Evolutionary conservation across 768 basidiomycete genomes (phyloP), one percentile per base, ranked within the genome.

Genomic region (Roridomyces roridus): DNA sequence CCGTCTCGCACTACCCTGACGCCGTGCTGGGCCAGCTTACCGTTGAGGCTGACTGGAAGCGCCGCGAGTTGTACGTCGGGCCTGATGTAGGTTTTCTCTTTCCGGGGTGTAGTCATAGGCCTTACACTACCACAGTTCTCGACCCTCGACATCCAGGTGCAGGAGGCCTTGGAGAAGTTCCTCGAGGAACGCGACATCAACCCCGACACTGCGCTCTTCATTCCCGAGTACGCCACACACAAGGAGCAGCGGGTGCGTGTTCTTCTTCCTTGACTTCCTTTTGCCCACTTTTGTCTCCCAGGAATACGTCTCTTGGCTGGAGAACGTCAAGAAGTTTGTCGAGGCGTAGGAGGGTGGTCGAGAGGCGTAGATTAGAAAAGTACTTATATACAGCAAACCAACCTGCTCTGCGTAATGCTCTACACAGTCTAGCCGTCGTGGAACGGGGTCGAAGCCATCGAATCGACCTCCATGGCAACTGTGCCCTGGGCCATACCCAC

Each of bases 221-320:
- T 98, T 57, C 91, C 91, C 17, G 90, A 95, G 59, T 94, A 93
- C 68, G 87, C 89, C 14, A 88, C 92, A 68, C 78, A 79, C 78
- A 98, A 97, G 81, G 96, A 98, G 69, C 96, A 98, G 78, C 87
- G 88, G 84, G 94, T 94, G 29, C 31, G 83, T 73, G 17, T 17
- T 20, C 17, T 47, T 39, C 28, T 14, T 51, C 47, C 21, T 26
- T 43, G 59, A 25, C 31, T 34, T 44, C 17, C 41, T 48, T 34
- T n/a, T 14, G 39, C 24, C 51, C 58, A 9, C 56, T 60, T 50
- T 17, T 46, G 24, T 45, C 34, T 52, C 28, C 59, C 58, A 95
- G 94, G 96, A 98, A 77, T 98, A 98, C 74, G 85, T 94, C 67
- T 80, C 78, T 62, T 98, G 96, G 96, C 76, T 98, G 66, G 75